Base-by-base conservation (phyloP, 345 rosid species). In the Salix viminalis region DNA sequence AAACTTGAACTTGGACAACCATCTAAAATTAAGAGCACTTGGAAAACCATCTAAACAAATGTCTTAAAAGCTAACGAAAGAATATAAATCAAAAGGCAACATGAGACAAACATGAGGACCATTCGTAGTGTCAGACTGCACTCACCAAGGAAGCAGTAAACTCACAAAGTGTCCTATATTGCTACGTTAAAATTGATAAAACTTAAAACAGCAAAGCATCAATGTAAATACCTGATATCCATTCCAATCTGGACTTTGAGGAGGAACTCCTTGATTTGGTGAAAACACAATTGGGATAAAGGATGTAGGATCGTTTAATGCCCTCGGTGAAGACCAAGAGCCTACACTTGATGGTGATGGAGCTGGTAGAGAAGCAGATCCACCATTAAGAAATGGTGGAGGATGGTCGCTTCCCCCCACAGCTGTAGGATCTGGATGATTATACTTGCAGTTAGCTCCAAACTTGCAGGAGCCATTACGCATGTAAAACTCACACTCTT, bases 381-480 rank as follows among this genome's bases (percentile, higher is more conserved):
- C 91, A 72, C 90, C 94, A 79, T 87, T 88, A 66, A 79, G 80
- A 80, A 80, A 88, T 77, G 85, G 81, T 34, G 86, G 67, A 73
- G 90, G 79, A 71, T 87, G 79, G 36, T 91, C 92, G 62, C 79
- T 79, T 44, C 82, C 88, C 74, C 88, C 87, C 1, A 81, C 83
- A 80, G 83, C 77, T 18, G 91, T 84, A 36, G 98, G 98, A 83
- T 96, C 97, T 21, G 99, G 99, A 90, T 96, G 99, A 83, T 91
- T 89, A 77, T 90, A 96, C 81, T 82, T 89, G 91, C 99, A 96
- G 81, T 78, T 90, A 67, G 90, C 78, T 71, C 92, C 97, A 83
- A 69, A 96, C 79, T 92, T 96, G 88, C 99, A 96, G 77, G 98
- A 92, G 74, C 94, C 98, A 80, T 86, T 92, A 56, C 95, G 97